Evolutionary conservation across 257 asterid genomes (phyloP).

Genomic region (Pogostemon cablin): DNA sequence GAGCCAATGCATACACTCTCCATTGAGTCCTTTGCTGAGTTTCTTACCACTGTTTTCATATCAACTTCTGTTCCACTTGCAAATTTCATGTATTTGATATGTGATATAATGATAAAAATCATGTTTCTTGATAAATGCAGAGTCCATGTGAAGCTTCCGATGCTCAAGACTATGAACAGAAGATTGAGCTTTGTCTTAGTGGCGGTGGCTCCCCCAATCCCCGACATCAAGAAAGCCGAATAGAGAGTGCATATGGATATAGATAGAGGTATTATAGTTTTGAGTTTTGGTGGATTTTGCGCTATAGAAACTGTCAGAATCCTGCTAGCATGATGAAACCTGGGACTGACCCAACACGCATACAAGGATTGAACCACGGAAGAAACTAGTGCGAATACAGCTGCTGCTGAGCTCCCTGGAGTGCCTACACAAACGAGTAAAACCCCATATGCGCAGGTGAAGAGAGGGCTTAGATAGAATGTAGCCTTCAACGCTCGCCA

Average conservation of each 20-base stretch:
- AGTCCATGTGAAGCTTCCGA: conserved; percentile 53
- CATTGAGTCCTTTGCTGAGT: conserved; percentile 31
- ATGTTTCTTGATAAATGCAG: conserved; percentile 46
- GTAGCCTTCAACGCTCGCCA: conserved; percentile 38
- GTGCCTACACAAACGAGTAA: conserved; percentile 47
- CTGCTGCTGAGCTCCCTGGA: conserved; percentile 43
- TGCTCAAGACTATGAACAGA: conserved; percentile 44
- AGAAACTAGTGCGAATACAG: conserved; percentile 40
- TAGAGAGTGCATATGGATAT: conserved; percentile 37
- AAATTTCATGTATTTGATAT: conserved; percentile 48
- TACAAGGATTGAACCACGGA: conserved; percentile 45
- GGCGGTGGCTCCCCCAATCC: conserved; percentile 51
- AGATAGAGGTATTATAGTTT: conserved; percentile 30
- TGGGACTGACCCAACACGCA: conserved; percentile 52
- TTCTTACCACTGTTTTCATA: conserved; percentile 27
- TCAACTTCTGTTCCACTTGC: conserved; percentile 42
- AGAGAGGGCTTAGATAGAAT: conserved; percentile 53
- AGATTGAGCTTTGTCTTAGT: conserved; percentile 33
- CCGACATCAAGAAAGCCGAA: conserved; percentile 43
- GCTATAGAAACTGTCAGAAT: conserved; percentile 37
- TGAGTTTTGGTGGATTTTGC: conserved; percentile 39
- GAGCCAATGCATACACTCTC: conserved; percentile 56
- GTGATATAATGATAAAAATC: conserved; percentile 46
- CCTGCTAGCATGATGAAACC: conserved; percentile 42
- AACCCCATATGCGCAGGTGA: conserved; percentile 43